Base-by-base conservation (phyloP, 2,329 filamentous ascomycete genomes). In the Diplodia sapinea region DNA sequence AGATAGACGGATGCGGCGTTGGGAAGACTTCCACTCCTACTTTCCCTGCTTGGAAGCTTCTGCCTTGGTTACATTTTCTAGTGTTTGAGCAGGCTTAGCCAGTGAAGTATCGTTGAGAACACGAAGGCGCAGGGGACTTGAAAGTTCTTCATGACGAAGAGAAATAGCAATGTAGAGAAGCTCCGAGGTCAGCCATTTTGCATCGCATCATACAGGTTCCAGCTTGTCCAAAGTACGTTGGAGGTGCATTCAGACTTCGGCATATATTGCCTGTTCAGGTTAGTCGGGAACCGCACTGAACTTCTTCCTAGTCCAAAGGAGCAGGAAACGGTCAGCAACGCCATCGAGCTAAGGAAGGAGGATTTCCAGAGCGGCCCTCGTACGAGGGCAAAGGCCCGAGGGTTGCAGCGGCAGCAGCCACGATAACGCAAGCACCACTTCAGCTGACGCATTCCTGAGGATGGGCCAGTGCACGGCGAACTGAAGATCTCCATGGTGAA, bases 161-260 rank as follows among this genome's bases (percentile, higher is more conserved):
- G 31, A 33, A 9, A 33, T 9, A 33, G 31, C 31, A 26, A 26
- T 26, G 26, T 26, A 26, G 26, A 26, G 26, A 26, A 26, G 26
- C 3, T 26, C 26, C 26, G 26, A 26, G 26, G 26, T 43, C 8
- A 43, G 17, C 17, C 15, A n/a, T 8, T 43, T 43, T 15, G 31
- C 17, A 43, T 17, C 17, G 40, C 6, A 8, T 17, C 13, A 43
- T 47, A 20, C 8, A 47, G 43, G 4, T 8, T n/a, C 3, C 33
- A 47, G n/a, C 8, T n/a, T 54, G 55, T 62, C 8, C 31, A 68
- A 31, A 36, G 55, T 68, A 33, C 13, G 50, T 52, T 52, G 26
- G 50, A 52, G 15, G 26, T 52, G 13, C 13, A 52, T 52, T 52
- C 50, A 52, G 26, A 31, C 50, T 52, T 52, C 29, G 23, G 50